A percentile compares a stretch with the other conserved stretches of the same genome.
These are phyloP conservation scores for Thymus mandschuricus DNA, from an alignment of 257 asterid genomes.

Conservation along the genomic window DNA sequence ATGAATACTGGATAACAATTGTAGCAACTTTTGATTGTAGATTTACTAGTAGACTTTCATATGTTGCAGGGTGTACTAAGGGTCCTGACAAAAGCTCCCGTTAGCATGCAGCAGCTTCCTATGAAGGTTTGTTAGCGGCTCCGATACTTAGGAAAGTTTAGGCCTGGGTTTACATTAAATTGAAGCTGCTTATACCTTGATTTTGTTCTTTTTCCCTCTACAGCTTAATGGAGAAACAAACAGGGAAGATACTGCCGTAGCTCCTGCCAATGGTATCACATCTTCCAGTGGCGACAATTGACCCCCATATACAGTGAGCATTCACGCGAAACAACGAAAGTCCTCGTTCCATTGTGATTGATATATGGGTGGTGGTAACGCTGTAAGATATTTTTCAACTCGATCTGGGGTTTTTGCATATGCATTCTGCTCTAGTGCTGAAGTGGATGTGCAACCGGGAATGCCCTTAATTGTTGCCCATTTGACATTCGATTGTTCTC, in stretches of 20 bases:
- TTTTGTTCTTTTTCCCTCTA: conserved; percentile 16
- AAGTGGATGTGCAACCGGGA: conserved; percentile 24
- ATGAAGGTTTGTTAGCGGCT: conserved; percentile 52
- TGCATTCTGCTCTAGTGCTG: conserved; percentile 24
- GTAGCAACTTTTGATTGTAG: neutral
- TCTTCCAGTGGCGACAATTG: conserved; percentile 52
- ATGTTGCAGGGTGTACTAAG: conserved; percentile 78
- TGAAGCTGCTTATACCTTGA: neutral
- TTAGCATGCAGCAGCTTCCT: conserved; percentile 54
- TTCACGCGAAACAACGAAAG: neutral
- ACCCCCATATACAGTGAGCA: neutral
- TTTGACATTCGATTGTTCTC: conserved; percentile 1
- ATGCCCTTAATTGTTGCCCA: neutral
- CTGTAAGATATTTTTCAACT: conserved; percentile 29
- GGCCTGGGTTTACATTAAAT: neutral
- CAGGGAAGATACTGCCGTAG: conserved; percentile 41
- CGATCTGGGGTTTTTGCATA: conserved; percentile 36
- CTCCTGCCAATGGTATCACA: conserved; percentile 47
- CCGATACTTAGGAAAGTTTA: neutral
- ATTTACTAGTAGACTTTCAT: neutral
- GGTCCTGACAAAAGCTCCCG: conserved; percentile 78
- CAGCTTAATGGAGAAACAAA: conserved; percentile 64
- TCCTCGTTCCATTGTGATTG: conserved; percentile 10
- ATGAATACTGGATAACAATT: too few species aligned
- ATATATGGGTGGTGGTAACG: conserved; percentile 22